Conservation (phyloP, 305 asterid genomes). For the Solanum hybrid region DNA sequence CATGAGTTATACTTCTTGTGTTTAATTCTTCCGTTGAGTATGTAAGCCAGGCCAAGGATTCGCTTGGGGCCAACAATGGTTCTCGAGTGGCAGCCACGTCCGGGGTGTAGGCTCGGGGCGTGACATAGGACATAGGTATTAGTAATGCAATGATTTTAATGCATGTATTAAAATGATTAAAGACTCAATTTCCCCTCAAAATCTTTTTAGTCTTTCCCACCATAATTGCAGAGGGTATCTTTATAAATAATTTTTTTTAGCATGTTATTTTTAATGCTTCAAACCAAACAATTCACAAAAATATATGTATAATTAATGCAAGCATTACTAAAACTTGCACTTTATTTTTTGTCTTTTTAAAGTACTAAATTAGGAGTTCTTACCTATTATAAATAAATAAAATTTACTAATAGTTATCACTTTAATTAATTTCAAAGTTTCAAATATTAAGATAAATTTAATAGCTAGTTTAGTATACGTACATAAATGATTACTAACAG, state of each 20-base stretch:
- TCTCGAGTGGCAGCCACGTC: too few species aligned
- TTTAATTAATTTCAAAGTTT: neutral
- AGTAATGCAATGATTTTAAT: neutral
- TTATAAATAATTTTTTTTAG: too few species aligned
- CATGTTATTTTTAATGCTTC: neutral
- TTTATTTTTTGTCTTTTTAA: neutral
- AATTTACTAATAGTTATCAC: neutral
- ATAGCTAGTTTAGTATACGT: neutral
- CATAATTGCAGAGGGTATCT: neutral
- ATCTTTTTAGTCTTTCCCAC: neutral
- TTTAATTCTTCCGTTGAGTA: too few species aligned
- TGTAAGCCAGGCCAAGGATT: too few species aligned
- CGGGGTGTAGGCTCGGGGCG: too few species aligned
- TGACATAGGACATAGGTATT: too few species aligned
- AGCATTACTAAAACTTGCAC: neutral
- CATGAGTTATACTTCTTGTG: too few species aligned
- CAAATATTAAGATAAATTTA: neutral
- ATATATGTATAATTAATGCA: neutral
- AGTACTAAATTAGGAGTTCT: neutral
- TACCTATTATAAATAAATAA: neutral
- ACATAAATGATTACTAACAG: neutral
- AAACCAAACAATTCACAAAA: neutral
- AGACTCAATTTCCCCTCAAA: neutral
- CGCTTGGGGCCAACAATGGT: too few species aligned
- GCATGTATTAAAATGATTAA: neutral